phyloP scores from a whole-genome alignment of 2,329 filamentous ascomycete species.

The Aspergillus fructus region DNA sequence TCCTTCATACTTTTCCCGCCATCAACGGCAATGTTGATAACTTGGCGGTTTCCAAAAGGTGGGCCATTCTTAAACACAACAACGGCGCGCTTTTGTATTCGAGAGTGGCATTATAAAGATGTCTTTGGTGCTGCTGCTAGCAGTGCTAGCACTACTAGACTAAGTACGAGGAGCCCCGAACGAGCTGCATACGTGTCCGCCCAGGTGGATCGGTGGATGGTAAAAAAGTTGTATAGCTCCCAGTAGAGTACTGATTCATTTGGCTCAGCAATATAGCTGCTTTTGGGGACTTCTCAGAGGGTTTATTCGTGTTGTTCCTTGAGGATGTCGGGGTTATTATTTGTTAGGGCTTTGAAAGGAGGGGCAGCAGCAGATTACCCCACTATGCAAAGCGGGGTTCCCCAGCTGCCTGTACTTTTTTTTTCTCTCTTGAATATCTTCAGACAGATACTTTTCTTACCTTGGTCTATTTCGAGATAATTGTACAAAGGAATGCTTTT shows the following conservation, averaged over 20 bases:
- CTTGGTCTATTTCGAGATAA: not conserved
- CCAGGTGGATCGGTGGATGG: not conserved
- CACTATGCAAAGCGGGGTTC: constrained; percentile 10
- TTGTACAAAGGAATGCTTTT: not conserved
- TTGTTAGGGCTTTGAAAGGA: not conserved
- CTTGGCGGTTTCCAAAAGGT: not conserved
- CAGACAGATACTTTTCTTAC: no score
- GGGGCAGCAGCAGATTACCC: not conserved
- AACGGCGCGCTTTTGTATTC: not conserved
- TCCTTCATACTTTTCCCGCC: not conserved
- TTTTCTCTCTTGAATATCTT: not conserved
- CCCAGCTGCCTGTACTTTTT: not conserved
- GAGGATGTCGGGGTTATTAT: not conserved
- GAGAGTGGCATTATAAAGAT: not conserved
- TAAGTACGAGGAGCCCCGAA: not conserved
- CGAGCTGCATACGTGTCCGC: not conserved
- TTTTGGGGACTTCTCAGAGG: not conserved
- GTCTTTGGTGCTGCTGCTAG: not conserved
- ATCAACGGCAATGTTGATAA: not conserved
- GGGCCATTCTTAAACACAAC: not conserved
- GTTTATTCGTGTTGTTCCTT: not conserved
- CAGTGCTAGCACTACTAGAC: no score
- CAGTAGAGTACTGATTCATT: not conserved
- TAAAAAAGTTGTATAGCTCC: not conserved
- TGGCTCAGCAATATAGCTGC: not conserved